These are phyloP conservation scores for Hyphopichia khmerensis DNA, from an alignment of 1,139 yeast species.

Conservation along the genomic window DNA sequence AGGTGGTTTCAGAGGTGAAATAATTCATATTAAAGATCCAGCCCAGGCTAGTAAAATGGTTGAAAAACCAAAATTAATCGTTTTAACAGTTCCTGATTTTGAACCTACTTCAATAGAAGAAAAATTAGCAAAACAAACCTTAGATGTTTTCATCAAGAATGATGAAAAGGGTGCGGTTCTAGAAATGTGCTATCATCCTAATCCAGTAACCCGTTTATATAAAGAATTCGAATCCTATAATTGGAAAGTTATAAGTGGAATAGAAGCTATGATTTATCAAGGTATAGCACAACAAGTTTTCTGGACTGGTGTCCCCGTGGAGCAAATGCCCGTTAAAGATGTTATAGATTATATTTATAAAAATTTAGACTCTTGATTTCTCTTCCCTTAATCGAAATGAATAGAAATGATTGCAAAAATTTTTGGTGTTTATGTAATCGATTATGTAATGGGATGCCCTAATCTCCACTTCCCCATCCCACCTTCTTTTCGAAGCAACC, in stretches of 20 bases:
- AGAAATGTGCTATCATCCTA: constrained; percentile 34
- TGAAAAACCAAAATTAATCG: constrained; percentile 18
- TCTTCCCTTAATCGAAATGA: no score
- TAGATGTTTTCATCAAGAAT: constrained; percentile 20
- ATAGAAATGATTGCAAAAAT: no score
- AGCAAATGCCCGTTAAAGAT: constrained; percentile 14
- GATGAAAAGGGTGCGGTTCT: constrained; percentile 22
- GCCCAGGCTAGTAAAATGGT: constrained; percentile 16
- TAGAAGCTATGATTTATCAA: constrained; percentile 28
- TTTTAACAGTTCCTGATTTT: constrained; percentile 27
- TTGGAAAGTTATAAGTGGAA: constrained; percentile 27
- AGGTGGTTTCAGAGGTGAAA: constrained; percentile 20
- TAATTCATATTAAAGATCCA: constrained; percentile 19
- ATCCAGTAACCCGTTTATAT: constrained; percentile 18
- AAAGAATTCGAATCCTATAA: constrained; percentile 18
- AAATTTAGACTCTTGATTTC: neutral
- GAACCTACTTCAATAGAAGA: constrained; percentile 20
- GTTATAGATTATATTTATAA: constrained; percentile 7
- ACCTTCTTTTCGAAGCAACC: no score
- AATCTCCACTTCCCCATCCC: no score
- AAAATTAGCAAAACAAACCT: constrained; percentile 19
- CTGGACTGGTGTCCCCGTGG: constrained; percentile 24
- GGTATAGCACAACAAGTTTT: constrained; percentile 27
- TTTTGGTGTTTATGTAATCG: no score
- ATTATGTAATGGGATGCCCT: no score